Evolutionary conservation across 306 rosid genomes (phyloP), one percentile per base, ranked within the genome.

Genomic region (Oxytropis ochrocephala): DNA sequence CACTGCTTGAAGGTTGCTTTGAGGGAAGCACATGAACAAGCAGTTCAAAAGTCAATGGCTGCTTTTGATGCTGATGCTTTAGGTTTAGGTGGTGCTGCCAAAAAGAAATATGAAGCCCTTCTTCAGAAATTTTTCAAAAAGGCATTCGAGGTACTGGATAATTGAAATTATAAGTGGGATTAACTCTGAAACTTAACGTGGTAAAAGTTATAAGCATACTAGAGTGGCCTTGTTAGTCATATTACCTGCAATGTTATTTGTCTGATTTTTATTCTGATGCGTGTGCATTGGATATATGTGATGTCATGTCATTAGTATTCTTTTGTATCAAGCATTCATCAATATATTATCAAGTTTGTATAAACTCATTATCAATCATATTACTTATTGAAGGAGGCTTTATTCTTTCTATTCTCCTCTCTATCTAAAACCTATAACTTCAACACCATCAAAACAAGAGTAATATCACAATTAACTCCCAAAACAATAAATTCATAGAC

Each of bases 1-100:
- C 70, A 58, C 16, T 79, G 66, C 19, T 55, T 75, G 79, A 64
- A 95, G 99, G 91, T 76, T 77, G 81, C 91, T 67, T 67, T 95
- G 76, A 87, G 89, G 86, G 99, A 95, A 77, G 86, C 95, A 10
- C 99, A 95, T 60, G 99, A 91, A 78, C 81, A 78, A 68, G 97
- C 97, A 48, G 89, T 91, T 53, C 92, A 80, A 42, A 91, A 83
- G 64, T 77, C 99, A 69, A 42, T 91, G 83, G 89, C 86, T 81
- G 67, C 83, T 44, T 95, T 88, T 72, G 84, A 87, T 85, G 86
- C 85, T 41, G 58, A 74, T 75, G 97, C 99, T 51, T 92, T 95
- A 1, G 99, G 99, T n/a, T n/a, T n/a, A 68, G 85, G 33, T 80
- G 99, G 99, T 80, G 69, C 92, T 10, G 81, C 82, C 0, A 95